phyloP scores from a whole-genome alignment of 805 yeast genomes.

The Wickerhamiella domercqiae region DNA sequence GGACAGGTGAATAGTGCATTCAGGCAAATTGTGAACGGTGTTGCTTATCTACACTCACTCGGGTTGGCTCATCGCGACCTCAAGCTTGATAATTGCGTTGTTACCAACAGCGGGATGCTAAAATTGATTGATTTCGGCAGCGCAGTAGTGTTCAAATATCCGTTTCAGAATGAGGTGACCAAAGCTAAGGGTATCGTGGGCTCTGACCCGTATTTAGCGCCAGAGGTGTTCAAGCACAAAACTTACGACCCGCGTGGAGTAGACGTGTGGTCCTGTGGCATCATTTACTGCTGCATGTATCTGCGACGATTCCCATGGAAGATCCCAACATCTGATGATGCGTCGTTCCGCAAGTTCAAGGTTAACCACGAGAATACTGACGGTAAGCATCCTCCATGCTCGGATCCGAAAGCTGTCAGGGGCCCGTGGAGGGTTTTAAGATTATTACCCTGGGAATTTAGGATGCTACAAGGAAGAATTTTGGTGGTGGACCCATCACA shows the following conservation, averaged over 20 bases:
- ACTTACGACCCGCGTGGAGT: slow-evolving; percentile 74
- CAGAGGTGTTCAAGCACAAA: slow-evolving; percentile 53
- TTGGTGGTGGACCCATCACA: slow-evolving; percentile 40
- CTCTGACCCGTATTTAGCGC: slow-evolving; percentile 89
- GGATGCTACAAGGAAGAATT: slow-evolving; percentile 51
- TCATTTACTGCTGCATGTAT: slow-evolving; percentile 81
- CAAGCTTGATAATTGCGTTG: slow-evolving; percentile 87
- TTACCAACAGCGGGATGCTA: slow-evolving; percentile 53
- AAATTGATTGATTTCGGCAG: slow-evolving; percentile 91
- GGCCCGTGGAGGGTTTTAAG: slow-evolving; percentile 66
- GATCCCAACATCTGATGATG: slow-evolving; percentile 64
- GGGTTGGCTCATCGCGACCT: slow-evolving; percentile 90
- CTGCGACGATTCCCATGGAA: slow-evolving; percentile 90
- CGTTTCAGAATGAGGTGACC: slow-evolving; percentile 40
- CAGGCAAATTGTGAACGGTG: slow-evolving; percentile 65
- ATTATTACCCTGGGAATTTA: slow-evolving; percentile 51
- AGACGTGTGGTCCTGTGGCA: slow-evolving; percentile 89
- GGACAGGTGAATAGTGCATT: slow-evolving; percentile 68
- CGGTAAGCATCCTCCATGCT: slow-evolving; percentile 17
- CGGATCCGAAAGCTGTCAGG: slow-evolving; percentile 23
- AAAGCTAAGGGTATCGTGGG: slow-evolving; percentile 81
- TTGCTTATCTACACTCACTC: slow-evolving; percentile 54
- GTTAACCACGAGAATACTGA: slow-evolving; percentile 18
- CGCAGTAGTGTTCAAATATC: slow-evolving; percentile 66
- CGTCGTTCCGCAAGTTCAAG: slow-evolving; percentile 51